Evolutionary conservation across 2,329 filamentous ascomycete species (phyloP), one percentile per base, ranked within the genome.

Genomic region (Ceratocystis papillata): DNA sequence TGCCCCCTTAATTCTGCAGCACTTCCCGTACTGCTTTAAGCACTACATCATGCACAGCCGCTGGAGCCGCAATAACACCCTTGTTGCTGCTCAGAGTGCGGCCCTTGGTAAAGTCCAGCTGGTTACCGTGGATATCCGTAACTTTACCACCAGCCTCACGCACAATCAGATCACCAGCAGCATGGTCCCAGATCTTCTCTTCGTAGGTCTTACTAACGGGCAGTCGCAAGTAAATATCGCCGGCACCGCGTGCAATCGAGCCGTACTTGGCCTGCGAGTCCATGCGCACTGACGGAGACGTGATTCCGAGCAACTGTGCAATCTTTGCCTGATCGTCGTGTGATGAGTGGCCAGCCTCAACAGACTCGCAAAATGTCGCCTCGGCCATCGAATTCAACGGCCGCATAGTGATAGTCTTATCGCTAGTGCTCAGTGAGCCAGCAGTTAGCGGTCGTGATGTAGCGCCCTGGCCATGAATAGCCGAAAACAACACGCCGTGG

Each of bases 121-220:
- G 81, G 74, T 89, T 89, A 71, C 95, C 94, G 69, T 87, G 81
- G 50, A 91, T 87, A 76, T 99, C 95, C 1, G 91, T 95, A 65
- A 99, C 93, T 72, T 88, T 80, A 62, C 94, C 95, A 63, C 94
- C 94, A 2, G 94, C 91, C 77, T 99, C 95, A 67, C 92, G 83
- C 50, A 97, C 94, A 70, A 99, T 92, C 67, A 99, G 78, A 72
- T 96, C 92, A 50, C 94, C 94, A 12, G 93, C 94, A 20, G 94
- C 94, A 75, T 99, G 94, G 74, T 99, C 94, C 94, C 94, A 99
- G 71, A 99, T 99, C 84, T 99, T 99, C 81, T 99, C 94, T 75
- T 96, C 86, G 78, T 99, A 99, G 65, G 87, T 87, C 71, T 87
- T 88, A 74, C 84, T 88, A 68, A 90, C 87, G 2, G 94, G 94